phyloP scores from a whole-genome alignment of 768 basidiomycete species.

The Pleurotus platypus region DNA sequence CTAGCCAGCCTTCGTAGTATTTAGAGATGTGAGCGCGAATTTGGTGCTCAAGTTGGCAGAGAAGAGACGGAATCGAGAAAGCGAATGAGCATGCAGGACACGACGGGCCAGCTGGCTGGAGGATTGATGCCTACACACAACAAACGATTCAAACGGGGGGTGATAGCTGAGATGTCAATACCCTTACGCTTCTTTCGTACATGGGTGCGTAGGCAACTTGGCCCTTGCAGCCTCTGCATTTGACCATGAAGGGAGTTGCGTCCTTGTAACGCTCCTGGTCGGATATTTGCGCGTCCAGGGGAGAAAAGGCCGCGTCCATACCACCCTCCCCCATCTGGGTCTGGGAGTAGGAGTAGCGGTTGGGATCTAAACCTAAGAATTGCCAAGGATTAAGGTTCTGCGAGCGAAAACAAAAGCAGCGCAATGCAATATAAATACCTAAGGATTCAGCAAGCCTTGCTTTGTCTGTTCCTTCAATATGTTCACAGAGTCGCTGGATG shows the following conservation, averaged over 20 bases:
- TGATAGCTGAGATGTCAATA: neutral
- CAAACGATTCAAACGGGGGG: neutral
- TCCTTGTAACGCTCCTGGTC: slow-evolving; percentile 87
- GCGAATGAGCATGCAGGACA: slow-evolving; percentile 66
- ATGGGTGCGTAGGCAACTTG: slow-evolving; percentile 56
- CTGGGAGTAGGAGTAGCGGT: slow-evolving; percentile 38
- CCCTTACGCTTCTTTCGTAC: slow-evolving; percentile 52
- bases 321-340: slow-evolving; percentile 22
- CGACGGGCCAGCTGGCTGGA: slow-evolving; percentile 59
- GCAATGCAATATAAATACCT: slow-evolving; percentile 40
- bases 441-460: slow-evolving; percentile 92
- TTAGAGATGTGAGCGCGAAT: slow-evolving; percentile 71
- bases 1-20: slow-evolving; percentile 88
- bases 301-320: slow-evolving; percentile 68
- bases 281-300: slow-evolving; percentile 85
- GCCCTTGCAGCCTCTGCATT: slow-evolving; percentile 73
- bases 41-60: slow-evolving; percentile 83
- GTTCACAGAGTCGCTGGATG: slow-evolving; percentile 91
- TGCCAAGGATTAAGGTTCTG: neutral
- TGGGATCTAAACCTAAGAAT: slow-evolving; percentile 54
- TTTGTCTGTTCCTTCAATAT: slow-evolving; percentile 93
- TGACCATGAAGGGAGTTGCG: slow-evolving; percentile 63
- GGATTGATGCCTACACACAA: slow-evolving; percentile 54
- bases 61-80: slow-evolving; percentile 59
- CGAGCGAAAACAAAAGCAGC: neutral